A percentile compares a stretch with the other conserved stretches of the same genome.
Conservation (phyloP, 106 monocot genomes). For the Dendrobium catenatum region DNA sequence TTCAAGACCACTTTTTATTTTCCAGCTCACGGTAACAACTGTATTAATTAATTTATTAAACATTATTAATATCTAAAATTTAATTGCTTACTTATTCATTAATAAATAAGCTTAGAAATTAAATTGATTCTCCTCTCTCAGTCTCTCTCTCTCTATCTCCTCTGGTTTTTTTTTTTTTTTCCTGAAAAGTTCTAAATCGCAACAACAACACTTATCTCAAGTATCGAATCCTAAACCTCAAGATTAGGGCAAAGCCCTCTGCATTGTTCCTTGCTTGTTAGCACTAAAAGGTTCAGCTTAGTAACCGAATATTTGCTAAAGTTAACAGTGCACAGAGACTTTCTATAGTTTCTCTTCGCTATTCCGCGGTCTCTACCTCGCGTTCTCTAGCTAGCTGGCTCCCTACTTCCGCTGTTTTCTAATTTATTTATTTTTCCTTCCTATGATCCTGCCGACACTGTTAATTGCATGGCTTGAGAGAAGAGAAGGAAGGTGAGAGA, state of each 20-base stretch:
- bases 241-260: not conserved
- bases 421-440: not conserved
- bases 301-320: not conserved
- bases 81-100: no score
- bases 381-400: not conserved
- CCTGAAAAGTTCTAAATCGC: no score
- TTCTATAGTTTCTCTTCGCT: not conserved
- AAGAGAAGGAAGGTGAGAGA: not conserved
- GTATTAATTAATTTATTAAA: no score
- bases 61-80: no score
- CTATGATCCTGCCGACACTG: slow-evolving; percentile 1
- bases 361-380: not conserved
- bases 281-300: not conserved
- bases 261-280: not conserved
- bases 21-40: no score
- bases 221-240: no score
- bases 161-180: no score
- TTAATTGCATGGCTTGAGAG: not conserved
- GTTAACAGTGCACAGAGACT: not conserved
- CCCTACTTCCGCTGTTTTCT: not conserved
- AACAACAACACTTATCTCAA: no score
- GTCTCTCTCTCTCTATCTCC: no score
- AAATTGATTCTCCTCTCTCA: no score
- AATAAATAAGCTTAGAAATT: no score
- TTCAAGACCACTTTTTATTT: no score